These are phyloP conservation scores for Cicer bijugum DNA, from an alignment of 306 rosid genomes.

Conservation along the genomic window DNA sequence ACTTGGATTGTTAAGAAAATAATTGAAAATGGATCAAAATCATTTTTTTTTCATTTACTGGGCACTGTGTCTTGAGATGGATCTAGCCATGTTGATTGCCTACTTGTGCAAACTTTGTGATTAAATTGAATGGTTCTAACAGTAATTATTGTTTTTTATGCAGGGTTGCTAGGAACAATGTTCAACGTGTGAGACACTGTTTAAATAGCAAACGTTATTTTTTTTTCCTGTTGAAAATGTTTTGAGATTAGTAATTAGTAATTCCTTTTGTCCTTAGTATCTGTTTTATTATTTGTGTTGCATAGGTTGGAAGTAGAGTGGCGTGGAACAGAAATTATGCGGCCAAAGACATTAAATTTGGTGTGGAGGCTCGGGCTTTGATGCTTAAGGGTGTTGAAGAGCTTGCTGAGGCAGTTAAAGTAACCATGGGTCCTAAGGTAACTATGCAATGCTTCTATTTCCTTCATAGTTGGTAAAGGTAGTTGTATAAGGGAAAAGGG, in stretches of 20 bases:
- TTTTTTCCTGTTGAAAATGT: constrained; percentile 6
- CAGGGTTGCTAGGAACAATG: constrained; percentile 68
- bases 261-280: background rate
- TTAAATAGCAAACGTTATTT: background rate
- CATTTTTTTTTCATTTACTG: constrained; percentile 4
- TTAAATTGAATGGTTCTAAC: constrained; percentile 21
- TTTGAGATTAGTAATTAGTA: background rate
- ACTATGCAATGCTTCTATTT: background rate
- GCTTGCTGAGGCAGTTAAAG: constrained; percentile 92
- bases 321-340: constrained; percentile 85
- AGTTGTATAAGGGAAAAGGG: background rate
- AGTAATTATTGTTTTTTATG: constrained; percentile 5
- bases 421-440: constrained; percentile 99
- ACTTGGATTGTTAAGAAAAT: background rate
- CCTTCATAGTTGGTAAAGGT: background rate
- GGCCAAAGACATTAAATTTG: constrained; percentile 85
- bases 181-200: constrained; percentile 65
- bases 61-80: constrained; percentile 27
- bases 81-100: constrained; percentile 24
- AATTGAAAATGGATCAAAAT: constrained; percentile 21
- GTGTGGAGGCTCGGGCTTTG: constrained; percentile 91
- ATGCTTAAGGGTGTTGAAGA: constrained; percentile 98
- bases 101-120: background rate
- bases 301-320: constrained; percentile 70
- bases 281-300: constrained; percentile 15